Base-by-base conservation (phyloP, 305 asterid genomes). In the Fraxinus ornus region DNA sequence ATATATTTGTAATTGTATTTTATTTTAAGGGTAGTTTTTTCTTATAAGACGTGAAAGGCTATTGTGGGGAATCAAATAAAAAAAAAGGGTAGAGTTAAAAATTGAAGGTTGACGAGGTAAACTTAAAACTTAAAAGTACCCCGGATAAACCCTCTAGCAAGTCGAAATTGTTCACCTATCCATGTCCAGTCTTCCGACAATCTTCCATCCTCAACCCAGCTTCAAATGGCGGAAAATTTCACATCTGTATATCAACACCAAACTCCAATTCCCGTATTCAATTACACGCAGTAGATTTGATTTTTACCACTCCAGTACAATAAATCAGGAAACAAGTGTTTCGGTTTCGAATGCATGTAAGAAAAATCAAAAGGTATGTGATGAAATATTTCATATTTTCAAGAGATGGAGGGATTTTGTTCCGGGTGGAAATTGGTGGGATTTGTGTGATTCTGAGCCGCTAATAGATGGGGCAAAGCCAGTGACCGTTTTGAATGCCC, bases 351-450 rank as follows among this genome's bases (percentile, higher is more conserved):
- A 79, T 10, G 86, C 84, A 19, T 33, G 52, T 41, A 77, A 83
- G 70, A 78, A 28, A 44, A 79, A 24, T 49, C 84, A 44, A 49
- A 79, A 44, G 75, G 70, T 74, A 44, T 71, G 37, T 77, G 85
- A 77, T 32, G 82, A 71, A 77, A 68, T 47, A 73, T 39, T 33
- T 73, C 85, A 80, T 55, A 15, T n/a, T 7, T 47, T 82, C 33
- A 78, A 55, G 83, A 81, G 83, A 52, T 87, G 89, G 92, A 76
- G 82, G 52, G 78, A 82, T 82, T 62, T 77, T 35, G 47, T 86
- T 77, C 93, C 94, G 7, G 91, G 92, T 7, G 93, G 94, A 22
- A 78, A 85, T 24, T 92, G 94, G 94, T 92, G 95, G 94, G 77
- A 70, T 78, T 84, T 92, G 76, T 62, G 85, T 68, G 79, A 47